These are phyloP conservation scores for Cymbopogon flexuosus DNA, from an alignment of 202 grass and related monocot species.

Conservation along the genomic window DNA sequence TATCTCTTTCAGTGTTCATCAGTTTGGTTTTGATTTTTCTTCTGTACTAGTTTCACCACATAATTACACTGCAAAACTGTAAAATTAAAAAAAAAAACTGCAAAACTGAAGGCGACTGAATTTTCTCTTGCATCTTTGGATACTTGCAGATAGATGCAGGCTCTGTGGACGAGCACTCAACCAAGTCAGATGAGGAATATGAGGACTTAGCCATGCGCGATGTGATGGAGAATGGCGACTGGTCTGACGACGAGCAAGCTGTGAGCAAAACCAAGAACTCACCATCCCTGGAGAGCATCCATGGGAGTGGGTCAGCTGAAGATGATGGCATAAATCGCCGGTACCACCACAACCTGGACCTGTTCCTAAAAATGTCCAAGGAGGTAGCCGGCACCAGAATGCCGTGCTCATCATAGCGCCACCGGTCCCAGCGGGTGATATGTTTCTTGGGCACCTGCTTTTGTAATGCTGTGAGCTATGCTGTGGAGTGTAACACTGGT, in stretches of 20 bases:
- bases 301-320: background rate
- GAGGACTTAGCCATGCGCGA: constrained; percentile 84
- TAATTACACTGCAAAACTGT: background rate
- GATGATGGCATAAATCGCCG: background rate
- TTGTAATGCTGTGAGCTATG: background rate
- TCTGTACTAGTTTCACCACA: background rate
- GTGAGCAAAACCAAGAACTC: constrained; percentile 1
- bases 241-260: constrained; percentile 44
- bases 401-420: background rate
- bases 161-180: constrained; percentile 79
- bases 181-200: constrained; percentile 87
- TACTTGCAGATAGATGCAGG: constrained; percentile 64
- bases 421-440: background rate
- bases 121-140: background rate
- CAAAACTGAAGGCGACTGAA: background rate
- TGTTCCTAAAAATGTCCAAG: constrained; percentile 52
- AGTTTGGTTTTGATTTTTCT: background rate
- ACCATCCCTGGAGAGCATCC: background rate
- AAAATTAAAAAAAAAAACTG: background rate
- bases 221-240: constrained; percentile 49
- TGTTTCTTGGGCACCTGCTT: background rate
- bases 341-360: constrained; percentile 45
- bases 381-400: constrained; percentile 29
- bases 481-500: background rate
- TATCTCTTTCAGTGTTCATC: background rate